Evolutionary conservation across 2,329 filamentous ascomycete genomes (phyloP).

Genomic region (Alternaria conjuncta): DNA sequence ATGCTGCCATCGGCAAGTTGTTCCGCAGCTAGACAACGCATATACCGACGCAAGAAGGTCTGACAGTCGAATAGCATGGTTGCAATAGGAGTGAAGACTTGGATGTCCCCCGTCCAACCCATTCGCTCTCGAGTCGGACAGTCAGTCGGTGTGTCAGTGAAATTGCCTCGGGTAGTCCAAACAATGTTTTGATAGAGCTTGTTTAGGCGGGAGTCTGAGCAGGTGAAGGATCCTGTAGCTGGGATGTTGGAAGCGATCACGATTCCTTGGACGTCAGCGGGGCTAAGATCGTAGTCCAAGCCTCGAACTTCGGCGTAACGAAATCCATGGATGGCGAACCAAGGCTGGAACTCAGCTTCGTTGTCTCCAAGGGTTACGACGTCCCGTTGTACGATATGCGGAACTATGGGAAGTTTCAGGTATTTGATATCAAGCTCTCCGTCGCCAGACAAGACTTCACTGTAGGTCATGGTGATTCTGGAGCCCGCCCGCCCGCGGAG

Average conservation of each 20-base stretch:
- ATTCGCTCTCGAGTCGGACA: not conserved
- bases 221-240: not conserved
- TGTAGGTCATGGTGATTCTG: not conserved
- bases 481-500: not conserved
- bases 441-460: not conserved
- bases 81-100: not conserved
- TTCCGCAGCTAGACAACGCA: not conserved
- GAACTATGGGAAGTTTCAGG: not conserved
- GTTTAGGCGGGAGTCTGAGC: not conserved
- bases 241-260: not conserved
- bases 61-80: not conserved
- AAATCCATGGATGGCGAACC: not conserved
- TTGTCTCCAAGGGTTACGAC: not conserved
- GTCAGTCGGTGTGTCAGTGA: not conserved
- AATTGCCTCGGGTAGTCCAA: not conserved
- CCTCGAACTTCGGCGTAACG: not conserved
- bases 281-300: not conserved
- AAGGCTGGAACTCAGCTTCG: not conserved
- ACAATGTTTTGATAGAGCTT: not conserved
- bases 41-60: not conserved
- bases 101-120: not conserved
- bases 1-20: not conserved
- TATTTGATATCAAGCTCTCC: not conserved
- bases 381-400: not conserved
- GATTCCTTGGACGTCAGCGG: not conserved